Evolutionary conservation across 2,329 filamentous ascomycete species (phyloP), one percentile per base, ranked within the genome.

Genomic region (Cryphonectria japonica): DNA sequence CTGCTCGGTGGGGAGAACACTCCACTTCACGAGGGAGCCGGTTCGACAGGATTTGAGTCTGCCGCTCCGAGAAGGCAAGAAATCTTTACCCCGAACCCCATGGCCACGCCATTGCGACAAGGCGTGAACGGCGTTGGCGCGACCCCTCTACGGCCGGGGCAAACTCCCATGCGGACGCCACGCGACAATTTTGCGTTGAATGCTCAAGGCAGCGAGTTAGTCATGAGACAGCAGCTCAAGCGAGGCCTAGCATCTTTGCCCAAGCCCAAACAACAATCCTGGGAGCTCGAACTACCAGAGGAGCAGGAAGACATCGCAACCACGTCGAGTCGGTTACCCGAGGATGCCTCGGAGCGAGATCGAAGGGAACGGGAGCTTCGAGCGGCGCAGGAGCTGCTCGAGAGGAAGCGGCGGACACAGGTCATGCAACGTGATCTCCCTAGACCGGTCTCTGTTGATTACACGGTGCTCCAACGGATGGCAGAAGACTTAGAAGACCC

Each of bases 1-100:
- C 85, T 99, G 11, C 85, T 99, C 0, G 96, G 96, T 73, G 96
- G 95, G 19, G 96, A 99, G 75, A 98, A 98, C 77, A 95, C 94
- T 0, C 93, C 94, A 60, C 85, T 99, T 14, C 89, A 94, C 71
- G 93, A 97, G 78, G 94, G 94, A 7, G 83, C 87, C 61, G 90
- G 88, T 3, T 97, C 95, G 14, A 97, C 95, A 8, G 95, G 95
- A 0, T 97, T 98, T 76, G 93, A 96, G 76, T 92, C 94, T 54
- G 92, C 92, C 59, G 89, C 93, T 0, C 94, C 95, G 52, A 89
- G 93, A 70, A 92, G 90, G 77, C 92, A 97, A 73, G 86, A 90
- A 46, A 88, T 95, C 69, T 88, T 94, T n/a, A 99, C 96, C 0
- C 96, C 96, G 0, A 99, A 99, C 78, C 96, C 96, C 0, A 87